Base-by-base conservation (phyloP, 129 eudicot genomes). In the Centaurea solstitialis region DNA sequence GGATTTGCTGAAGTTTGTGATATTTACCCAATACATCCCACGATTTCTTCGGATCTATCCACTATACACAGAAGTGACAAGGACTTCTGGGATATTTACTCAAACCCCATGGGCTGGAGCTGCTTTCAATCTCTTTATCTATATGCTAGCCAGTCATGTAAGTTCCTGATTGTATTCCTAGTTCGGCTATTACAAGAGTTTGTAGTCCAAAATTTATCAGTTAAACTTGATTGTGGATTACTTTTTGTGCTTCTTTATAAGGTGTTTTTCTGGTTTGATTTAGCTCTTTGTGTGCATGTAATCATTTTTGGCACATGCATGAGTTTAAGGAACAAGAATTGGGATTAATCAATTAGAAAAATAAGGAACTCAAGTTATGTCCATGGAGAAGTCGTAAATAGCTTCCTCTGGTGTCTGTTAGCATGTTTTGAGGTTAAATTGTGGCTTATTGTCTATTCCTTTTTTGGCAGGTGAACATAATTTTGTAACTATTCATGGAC, bases 71-170 rank as follows among this genome's bases (percentile, higher is more conserved):
- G 92, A 87, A 81, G 93, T 94, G 74, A 89, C 92, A 0, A 88
- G 92, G 79, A 86, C 86, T 13, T 88, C 96, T 30, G 98, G 98
- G 73, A 82, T 90, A 70, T 84, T 92, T 66, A 82, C 96, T 43
- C 91, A 92, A 86, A 92, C 93, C 15, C 87, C 97, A 2, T 94
- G 98, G 97, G 96, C 97, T 41, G 98, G 98, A 72, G 98, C 98
- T 74, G 98, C 92, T 74, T 83, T 90, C 68, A 92, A 94, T 80
- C 90, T 94, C 40, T 81, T 94, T 59, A 87, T 94, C 64, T 94
- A 90, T 83, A 90, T 92, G 93, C 87, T 92, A 68, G 94, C 90
- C 41, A 94, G 98, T 79, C 96, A 94, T 90, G 98, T 94, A 90
- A 82, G 91, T 77, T 74, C 37, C 66, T 20, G n/a, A 65, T 6